Evolutionary conservation across 2,329 filamentous ascomycete species (phyloP), one percentile per base, ranked within the genome.

Genomic region (Blumeria hordei): DNA sequence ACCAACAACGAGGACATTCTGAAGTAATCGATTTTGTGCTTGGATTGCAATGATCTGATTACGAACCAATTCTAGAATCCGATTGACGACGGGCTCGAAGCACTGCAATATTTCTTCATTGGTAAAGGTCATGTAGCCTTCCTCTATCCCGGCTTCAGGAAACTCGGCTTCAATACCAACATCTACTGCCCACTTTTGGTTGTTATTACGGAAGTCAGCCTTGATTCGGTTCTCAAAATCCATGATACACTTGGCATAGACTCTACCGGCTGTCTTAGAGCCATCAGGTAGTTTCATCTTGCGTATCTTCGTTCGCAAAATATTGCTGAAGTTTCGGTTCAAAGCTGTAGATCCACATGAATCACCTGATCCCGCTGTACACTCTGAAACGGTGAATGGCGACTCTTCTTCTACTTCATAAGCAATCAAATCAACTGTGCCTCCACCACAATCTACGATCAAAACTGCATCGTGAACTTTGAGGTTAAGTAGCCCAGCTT

Each of bases 211-310:
- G 81, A 98, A 98, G 69, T 96, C 92, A 53, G 92, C 92, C 75
- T 98, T 98, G 77, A 98, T 95, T 68, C 92, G 77, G 77, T 96
- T 96, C 73, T 98, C 92, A 64, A 98, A 98, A 70, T 98, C 92
- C 90, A 96, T 96, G 70, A 98, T 96, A 69, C 90, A 96, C 72
- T 96, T 96, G 61, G 90, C 90, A 69, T 96, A 96, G 55, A 98
- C 92, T 69, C 90, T 88, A 45, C 90, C 90, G n/a, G 92, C 90
- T 2, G 88, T 96, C 71, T 90, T 93, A 62, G 90, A 95, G 50
- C 88, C 90, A 65, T 96, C 90, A 1, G 92, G 88, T 49, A 98
- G 75, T 71, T 96, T 96, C 92, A 96, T 96, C 74, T 96, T 96
- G 62, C 90, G 78, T 64, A 98, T 96, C 75, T 96, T 96, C 58